Evolutionary conservation across 2,329 filamentous ascomycete species (phyloP), one percentile per base, ranked within the genome.

Genomic region (Beauveria scarabaeidicola): DNA sequence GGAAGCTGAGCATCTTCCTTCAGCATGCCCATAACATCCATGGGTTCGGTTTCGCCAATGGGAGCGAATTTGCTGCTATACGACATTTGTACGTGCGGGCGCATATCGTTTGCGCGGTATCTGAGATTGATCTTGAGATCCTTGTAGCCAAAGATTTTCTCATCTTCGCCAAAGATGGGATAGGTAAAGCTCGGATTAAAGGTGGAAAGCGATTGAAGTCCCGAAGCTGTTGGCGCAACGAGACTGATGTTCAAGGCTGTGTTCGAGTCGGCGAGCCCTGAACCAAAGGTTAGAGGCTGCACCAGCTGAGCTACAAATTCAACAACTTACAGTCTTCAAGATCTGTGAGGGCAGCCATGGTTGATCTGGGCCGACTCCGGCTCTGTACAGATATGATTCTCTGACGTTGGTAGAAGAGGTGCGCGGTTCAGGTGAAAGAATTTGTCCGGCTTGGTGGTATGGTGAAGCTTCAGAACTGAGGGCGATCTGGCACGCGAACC

Each of bases 181-280:
- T 97, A 96, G 19, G 93, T 97, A 72, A 92, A 95, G 69, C 84
- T 83, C 0, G 94, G 95, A 62, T 90, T 81, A 73, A 99, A 97
- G 29, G 83, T 81, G 27, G 82, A 80, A 65, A 87, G 75, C 36
- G 80, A 82, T 66, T 82, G 83, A 53, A 81, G 69, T 64, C 78
- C 77, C 8, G 73, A 73, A 19, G 76, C 72, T 6, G 77, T 73
- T 11, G 81, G 77, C 44, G 77, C 75, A 19, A 83, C 74, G 40
- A 89, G 78, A 56, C 81, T 83, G 66, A 91, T 79, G 57, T 75
- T 77, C 66, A 89, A 70, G 60, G 84, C 84, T 66, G 88, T 81
- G 65, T 82, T 87, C 69, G 84, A 78, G 66, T 81, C 77, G 61
- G 75, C 74, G 56, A 82, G 78, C 86, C 85, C 82, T 84, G 53